These are phyloP conservation scores for Aquilaria yunnanensis DNA, from an alignment of 345 rosid genomes.

Conservation along the genomic window DNA sequence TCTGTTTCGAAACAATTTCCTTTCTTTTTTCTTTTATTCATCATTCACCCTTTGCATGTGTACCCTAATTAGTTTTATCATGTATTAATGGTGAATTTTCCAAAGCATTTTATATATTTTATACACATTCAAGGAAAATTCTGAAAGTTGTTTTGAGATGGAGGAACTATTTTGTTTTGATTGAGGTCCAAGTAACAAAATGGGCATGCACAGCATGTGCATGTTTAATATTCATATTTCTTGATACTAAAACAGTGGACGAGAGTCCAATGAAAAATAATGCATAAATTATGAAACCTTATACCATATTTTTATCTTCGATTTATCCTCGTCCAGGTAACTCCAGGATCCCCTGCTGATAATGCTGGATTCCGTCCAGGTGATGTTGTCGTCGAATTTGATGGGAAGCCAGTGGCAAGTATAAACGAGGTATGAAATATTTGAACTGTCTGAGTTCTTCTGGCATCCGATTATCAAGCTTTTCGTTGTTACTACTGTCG, in stretches of 20 bases:
- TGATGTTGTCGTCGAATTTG: constrained; percentile 72
- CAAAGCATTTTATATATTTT: too few relatives aligned
- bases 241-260: too few relatives aligned
- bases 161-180: too few relatives aligned
- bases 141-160: too few relatives aligned
- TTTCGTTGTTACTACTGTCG: background rate
- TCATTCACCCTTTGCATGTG: too few relatives aligned
- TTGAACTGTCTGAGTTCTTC: background rate
- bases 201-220: background rate
- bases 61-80: too few relatives aligned
- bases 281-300: background rate
- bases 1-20: too few relatives aligned
- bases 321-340: constrained; percentile 39
- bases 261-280: too few relatives aligned
- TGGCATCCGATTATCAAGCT: background rate
- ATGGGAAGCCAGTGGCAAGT: constrained; percentile 65
- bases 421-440: constrained; percentile 52
- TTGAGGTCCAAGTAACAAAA: background rate
- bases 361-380: constrained; percentile 83
- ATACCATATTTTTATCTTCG: background rate
- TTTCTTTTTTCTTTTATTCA: too few relatives aligned
- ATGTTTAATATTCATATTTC: background rate
- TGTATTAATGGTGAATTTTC: too few relatives aligned
- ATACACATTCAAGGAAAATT: too few relatives aligned
- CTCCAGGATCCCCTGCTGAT: constrained; percentile 88